Percentiles rank a stretch among this genome's conserved stretches.
phyloP scores from a whole-genome alignment of 2,329 filamentous ascomycete genomes.

The Rutstroemia sydowiana region DNA sequence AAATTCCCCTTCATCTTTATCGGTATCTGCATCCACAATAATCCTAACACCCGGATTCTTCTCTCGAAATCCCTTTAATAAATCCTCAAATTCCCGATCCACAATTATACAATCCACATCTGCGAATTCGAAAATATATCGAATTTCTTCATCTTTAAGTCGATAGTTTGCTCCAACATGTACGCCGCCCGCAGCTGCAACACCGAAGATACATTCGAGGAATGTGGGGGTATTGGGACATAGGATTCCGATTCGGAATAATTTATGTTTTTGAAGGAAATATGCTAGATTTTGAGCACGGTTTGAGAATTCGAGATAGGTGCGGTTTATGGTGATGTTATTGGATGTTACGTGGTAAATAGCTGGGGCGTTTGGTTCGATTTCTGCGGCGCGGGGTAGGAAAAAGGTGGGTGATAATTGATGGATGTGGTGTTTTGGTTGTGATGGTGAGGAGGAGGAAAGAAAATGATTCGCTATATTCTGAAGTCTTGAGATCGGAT shows the following conservation, averaged over 20 bases:
- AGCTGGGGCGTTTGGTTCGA: slow-evolving; percentile 79
- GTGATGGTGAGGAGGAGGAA: slow-evolving; percentile 13
- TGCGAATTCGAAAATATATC: slow-evolving; percentile 82
- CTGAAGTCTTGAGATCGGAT: slow-evolving; percentile 51
- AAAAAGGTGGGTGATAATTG: slow-evolving; percentile 83
- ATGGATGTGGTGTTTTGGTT: slow-evolving; percentile 46
- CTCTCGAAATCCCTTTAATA: slow-evolving; percentile 61
- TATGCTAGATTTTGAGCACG: slow-evolving; percentile 83
- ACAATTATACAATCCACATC: slow-evolving; percentile 84
- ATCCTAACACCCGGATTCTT: slow-evolving; percentile 58
- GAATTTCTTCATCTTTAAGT: slow-evolving; percentile 76
- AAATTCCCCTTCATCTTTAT: slow-evolving; percentile 70
- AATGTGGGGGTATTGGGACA: slow-evolving; percentile 93
- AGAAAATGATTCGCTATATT: slow-evolving; percentile 50
- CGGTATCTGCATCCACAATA: slow-evolving; percentile 76
- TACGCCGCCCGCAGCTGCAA: slow-evolving; percentile 72
- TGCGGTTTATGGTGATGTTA: slow-evolving; percentile 57
- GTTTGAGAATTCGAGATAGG: slow-evolving; percentile 76
- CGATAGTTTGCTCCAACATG: slow-evolving; percentile 69
- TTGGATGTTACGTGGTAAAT: slow-evolving; percentile 82
- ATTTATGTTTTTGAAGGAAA: slow-evolving; percentile 67
- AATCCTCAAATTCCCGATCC: slow-evolving; percentile 67
- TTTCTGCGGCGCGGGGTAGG: slow-evolving; percentile 73
- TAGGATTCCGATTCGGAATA: slow-evolving; percentile 75
- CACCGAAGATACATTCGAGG: slow-evolving; percentile 81